A percentile compares a stretch with the other conserved stretches of the same genome.
Evolutionary conservation across 345 rosid genomes (phyloP).

Genomic region (Aegle marmelos): DNA sequence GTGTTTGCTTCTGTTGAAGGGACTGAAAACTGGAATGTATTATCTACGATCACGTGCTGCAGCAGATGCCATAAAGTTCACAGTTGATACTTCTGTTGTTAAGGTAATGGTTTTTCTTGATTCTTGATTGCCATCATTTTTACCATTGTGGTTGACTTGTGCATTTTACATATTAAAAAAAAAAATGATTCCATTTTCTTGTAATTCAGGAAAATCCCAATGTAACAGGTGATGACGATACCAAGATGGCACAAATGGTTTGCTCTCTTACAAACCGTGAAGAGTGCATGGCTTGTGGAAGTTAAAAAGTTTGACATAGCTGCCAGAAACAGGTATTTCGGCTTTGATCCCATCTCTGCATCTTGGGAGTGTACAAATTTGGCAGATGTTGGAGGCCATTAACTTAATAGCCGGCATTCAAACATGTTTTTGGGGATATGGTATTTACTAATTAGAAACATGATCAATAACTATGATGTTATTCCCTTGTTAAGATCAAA

Average conservation of each 20-base stretch:
- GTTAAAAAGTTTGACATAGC: constrained; percentile 26
- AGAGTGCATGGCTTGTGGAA: constrained; percentile 85
- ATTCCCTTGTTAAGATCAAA: neutral
- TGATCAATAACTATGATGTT: neutral
- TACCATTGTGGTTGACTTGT: neutral
- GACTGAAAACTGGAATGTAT: constrained; percentile 93
- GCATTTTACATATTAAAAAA: neutral
- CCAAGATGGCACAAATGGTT: constrained; percentile 79
- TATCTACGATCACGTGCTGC: constrained; percentile 93
- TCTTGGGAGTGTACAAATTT: neutral
- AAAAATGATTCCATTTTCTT: neutral
- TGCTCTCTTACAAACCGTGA: constrained; percentile 91
- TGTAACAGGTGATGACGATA: constrained; percentile 31
- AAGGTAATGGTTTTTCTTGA: constrained; percentile 36
- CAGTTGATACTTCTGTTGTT: constrained; percentile 72
- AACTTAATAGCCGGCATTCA: neutral
- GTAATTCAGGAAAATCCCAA: constrained; percentile 40
- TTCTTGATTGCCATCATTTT: neutral
- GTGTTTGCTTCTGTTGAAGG: constrained; percentile 34
- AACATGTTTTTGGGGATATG: neutral
- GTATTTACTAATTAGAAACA: neutral
- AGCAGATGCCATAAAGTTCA: constrained; percentile 95
- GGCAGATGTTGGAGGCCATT: neutral
- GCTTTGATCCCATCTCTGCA: no score
- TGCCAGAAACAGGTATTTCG: neutral